Percentiles rank a stretch among this genome's conserved stretches.
Evolutionary conservation across 2,329 filamentous ascomycete genomes (phyloP).

Genomic region (Neospermospora avenae): DNA sequence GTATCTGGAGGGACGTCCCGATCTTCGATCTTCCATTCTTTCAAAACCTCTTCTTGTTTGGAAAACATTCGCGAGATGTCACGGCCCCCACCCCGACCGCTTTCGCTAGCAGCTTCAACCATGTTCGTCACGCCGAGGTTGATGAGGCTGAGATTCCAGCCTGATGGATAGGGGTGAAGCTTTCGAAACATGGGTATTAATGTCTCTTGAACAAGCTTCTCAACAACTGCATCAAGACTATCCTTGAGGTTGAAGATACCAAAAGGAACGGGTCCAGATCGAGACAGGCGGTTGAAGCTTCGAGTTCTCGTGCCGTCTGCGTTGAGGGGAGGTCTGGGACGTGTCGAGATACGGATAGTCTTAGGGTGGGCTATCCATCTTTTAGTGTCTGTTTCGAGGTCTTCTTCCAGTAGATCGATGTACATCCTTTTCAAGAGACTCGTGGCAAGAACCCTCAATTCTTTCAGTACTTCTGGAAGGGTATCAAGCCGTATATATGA

Average conservation of each 20-base stretch:
- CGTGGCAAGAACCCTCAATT: conserved; percentile 64
- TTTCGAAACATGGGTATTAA: conserved; percentile 71
- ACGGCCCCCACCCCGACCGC: conserved; percentile 53
- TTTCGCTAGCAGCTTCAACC: conserved; percentile 48
- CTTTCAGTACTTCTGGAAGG: conserved; percentile 59
- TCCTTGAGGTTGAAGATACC: conserved; percentile 68
- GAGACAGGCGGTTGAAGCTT: conserved; percentile 68
- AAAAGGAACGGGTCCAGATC: conserved; percentile 68
- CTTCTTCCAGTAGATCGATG: conserved; percentile 61
- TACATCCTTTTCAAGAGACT: conserved; percentile 78
- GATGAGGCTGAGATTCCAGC: conserved; percentile 79
- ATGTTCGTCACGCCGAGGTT: conserved; percentile 90
- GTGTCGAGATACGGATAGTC: conserved; percentile 76
- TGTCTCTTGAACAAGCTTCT: conserved; percentile 65
- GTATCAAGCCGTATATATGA: conserved; percentile 74
- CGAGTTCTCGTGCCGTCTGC: conserved; percentile 52
- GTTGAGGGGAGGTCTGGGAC: conserved; percentile 54
- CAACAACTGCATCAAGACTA: conserved; percentile 56
- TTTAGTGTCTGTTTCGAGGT: conserved; percentile 22
- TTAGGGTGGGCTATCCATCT: conserved; percentile 77
- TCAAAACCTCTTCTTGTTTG: conserved; percentile 65
- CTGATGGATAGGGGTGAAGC: conserved; percentile 59
- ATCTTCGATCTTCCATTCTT: conserved; percentile 61
- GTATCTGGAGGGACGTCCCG: conserved; percentile 34
- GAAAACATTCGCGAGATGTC: conserved; percentile 84